Evolutionary conservation across 1,284 basidiomycete genomes (phyloP).

Genomic region (Dichomitus squalens): DNA sequence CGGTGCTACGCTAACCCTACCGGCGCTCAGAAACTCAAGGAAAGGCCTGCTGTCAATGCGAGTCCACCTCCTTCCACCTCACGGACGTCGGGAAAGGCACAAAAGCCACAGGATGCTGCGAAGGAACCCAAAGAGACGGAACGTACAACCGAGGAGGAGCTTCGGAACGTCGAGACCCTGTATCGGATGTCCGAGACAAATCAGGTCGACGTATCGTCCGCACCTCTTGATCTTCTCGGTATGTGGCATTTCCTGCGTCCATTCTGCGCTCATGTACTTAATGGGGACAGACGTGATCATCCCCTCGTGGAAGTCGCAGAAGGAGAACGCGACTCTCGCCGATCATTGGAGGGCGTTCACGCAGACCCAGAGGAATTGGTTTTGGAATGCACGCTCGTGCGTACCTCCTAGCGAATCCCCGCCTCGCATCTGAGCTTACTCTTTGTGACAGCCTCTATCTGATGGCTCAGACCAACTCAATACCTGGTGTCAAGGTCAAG

Average conservation of each 20-base stretch:
- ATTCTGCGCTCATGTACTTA: neutral
- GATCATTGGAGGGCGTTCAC: conserved; percentile 27
- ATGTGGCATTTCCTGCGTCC: neutral
- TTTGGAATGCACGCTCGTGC: conserved; percentile 31
- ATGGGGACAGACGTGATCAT: conserved; percentile 34
- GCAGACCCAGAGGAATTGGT: conserved; percentile 30
- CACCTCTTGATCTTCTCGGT: conserved; percentile 19
- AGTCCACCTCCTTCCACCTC: conserved; percentile 12
- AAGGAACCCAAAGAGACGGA: neutral
- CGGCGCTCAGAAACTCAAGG: conserved; percentile 15
- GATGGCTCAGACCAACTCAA: conserved; percentile 40
- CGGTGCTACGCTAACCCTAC: conserved; percentile 16
- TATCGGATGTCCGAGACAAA: conserved; percentile 15
- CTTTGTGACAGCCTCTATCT: conserved; percentile 39
- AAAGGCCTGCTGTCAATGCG: conserved; percentile 12
- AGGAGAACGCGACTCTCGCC: conserved; percentile 25
- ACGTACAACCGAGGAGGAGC: conserved; percentile 8
- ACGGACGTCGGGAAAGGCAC: conserved; percentile 10
- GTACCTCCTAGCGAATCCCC: neutral
- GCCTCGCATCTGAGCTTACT: neutral
- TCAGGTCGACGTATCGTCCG: conserved; percentile 19
- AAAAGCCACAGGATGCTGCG: conserved; percentile 2
- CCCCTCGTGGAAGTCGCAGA: conserved; percentile 27
- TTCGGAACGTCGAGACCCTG: conserved; percentile 8
- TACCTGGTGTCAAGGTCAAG: conserved; percentile 41